Conservation (phyloP, 371 early-diverging fungal genomes). For the Batkoa obscura region DNA sequence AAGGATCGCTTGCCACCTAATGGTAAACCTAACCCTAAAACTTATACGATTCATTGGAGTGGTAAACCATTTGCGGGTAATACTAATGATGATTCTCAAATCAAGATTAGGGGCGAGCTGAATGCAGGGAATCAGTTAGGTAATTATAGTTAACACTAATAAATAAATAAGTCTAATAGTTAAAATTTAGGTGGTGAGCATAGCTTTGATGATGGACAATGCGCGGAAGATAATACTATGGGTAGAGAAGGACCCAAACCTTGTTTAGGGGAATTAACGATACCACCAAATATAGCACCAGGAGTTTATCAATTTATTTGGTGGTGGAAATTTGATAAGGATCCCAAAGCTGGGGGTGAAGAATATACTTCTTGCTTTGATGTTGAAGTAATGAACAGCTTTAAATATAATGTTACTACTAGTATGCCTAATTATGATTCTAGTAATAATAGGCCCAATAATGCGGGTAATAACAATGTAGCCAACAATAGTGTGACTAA, state of each 20-base stretch:
- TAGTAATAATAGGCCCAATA: too few species aligned
- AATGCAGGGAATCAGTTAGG: constrained; percentile 8
- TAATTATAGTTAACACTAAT: not conserved
- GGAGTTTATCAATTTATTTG: constrained; percentile 16
- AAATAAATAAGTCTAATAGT: not conserved
- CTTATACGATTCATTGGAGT: constrained; percentile 8
- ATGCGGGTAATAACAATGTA: too few species aligned
- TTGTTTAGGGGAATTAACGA: constrained; percentile 12
- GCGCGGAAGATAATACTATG: constrained; percentile 5
- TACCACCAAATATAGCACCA: constrained; percentile 11
- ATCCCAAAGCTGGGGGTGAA: constrained; percentile 10
- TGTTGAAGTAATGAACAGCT: constrained; percentile 8
- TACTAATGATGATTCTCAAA: constrained; percentile 5
- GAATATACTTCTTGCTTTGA: constrained; percentile 21
- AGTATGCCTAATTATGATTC: too few species aligned
- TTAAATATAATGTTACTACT: not conserved
- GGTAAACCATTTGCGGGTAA: constrained; percentile 12
- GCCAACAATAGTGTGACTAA: too few species aligned
- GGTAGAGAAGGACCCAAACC: constrained; percentile 1
- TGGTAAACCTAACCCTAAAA: constrained; percentile 3
- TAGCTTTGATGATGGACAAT: constrained; percentile 6
- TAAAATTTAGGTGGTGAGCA: not conserved
- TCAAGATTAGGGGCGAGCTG: constrained; percentile 10
- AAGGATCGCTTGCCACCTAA: constrained; percentile 11
- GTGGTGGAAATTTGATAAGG: constrained; percentile 20